Conservation (phyloP, 2,329 filamentous ascomycete genomes). For the Cordyceps fumosorosea region DNA sequence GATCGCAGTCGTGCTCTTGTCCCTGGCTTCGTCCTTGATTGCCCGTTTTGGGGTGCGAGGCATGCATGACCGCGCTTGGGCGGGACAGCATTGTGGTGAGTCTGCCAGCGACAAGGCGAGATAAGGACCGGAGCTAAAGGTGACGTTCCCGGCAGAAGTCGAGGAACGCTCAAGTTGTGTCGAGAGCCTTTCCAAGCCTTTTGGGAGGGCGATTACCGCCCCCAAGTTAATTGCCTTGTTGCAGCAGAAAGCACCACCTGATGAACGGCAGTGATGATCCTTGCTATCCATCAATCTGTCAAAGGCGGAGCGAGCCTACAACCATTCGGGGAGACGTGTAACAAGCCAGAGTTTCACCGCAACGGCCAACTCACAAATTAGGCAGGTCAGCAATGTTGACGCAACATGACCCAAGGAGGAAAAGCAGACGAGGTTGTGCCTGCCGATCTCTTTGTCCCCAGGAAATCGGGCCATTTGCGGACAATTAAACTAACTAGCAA, state of each 20-base stretch:
- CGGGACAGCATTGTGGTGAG: too few relatives aligned
- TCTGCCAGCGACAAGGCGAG: too few relatives aligned
- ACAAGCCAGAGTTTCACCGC: conserved; percentile 2
- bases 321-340: not conserved
- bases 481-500: not conserved
- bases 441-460: not conserved
- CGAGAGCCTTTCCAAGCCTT: too few relatives aligned
- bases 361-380: not conserved
- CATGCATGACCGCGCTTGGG: too few relatives aligned
- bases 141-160: too few relatives aligned
- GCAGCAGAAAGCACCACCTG: too few relatives aligned
- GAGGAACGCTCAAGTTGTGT: too few relatives aligned
- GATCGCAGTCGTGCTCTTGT: not conserved
- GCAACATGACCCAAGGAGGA: not conserved
- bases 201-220: too few relatives aligned
- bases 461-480: conserved; percentile 3
- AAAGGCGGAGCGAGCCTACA: not conserved
- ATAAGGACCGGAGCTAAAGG: too few relatives aligned
- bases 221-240: too few relatives aligned
- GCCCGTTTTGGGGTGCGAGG: not conserved
- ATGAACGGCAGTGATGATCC: too few relatives aligned
- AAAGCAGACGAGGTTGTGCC: not conserved
- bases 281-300: not conserved
- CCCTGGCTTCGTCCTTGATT: not conserved
- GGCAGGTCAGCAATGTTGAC: not conserved